A percentile compares a stretch with the other conserved stretches of the same genome.
phyloP scores from a whole-genome alignment of 805 yeast genomes.

The Priceomyces haplophilus region DNA sequence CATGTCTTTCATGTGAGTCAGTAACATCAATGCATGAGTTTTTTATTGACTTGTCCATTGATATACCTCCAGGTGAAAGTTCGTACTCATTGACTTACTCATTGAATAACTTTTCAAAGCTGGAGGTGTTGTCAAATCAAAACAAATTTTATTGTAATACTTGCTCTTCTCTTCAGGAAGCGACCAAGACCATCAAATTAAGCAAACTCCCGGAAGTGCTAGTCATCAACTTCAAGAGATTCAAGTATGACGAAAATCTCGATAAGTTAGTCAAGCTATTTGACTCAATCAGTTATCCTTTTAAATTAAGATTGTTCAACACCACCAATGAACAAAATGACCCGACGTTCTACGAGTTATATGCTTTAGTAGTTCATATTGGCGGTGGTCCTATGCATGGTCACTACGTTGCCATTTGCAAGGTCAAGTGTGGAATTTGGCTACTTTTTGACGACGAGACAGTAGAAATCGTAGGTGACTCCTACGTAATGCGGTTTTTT shows the following conservation, averaged over 20 bases:
- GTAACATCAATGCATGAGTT: constrained; percentile 78
- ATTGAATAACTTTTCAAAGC: constrained; percentile 75
- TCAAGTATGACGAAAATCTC: constrained; percentile 82
- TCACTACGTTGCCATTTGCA: constrained; percentile 85
- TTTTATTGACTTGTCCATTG: constrained; percentile 83
- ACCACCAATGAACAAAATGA: constrained; percentile 54
- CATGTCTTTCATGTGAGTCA: constrained; percentile 85
- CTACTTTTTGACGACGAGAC: constrained; percentile 92
- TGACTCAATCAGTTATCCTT: constrained; percentile 79
- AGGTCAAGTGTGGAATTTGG: constrained; percentile 81
- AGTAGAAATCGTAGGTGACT: constrained; percentile 82
- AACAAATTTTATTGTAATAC: constrained; percentile 92
- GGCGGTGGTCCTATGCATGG: constrained; percentile 99
- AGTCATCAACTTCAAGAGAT: constrained; percentile 84
- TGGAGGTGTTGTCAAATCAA: constrained; percentile 79
- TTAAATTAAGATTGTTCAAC: constrained; percentile 63
- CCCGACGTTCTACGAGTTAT: constrained; percentile 64
- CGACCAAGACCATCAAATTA: constrained; percentile 82
- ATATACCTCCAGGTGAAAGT: constrained; percentile 61
- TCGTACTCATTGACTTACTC: constrained; percentile 70
- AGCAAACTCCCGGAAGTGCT: constrained; percentile 73
- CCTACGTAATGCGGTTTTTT: constrained; percentile 77
- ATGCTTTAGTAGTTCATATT: constrained; percentile 85
- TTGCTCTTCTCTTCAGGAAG: constrained; percentile 90
- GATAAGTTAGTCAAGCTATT: constrained; percentile 83